Conservation (phyloP, 2,329 filamentous ascomycete genomes). For the Fulvia fulva region DNA sequence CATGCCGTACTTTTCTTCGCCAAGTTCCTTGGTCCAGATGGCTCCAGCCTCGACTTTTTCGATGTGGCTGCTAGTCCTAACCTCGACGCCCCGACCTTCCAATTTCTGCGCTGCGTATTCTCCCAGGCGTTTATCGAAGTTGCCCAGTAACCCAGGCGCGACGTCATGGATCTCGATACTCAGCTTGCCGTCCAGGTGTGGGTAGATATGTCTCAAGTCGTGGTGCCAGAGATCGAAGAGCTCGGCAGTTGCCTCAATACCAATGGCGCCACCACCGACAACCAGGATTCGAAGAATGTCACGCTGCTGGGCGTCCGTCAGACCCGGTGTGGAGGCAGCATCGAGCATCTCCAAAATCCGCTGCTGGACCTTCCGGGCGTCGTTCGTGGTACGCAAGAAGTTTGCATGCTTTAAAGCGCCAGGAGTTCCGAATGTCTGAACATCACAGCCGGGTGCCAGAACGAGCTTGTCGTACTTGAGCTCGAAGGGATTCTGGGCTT, state of each 20-base stretch:
- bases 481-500: slow-evolving; percentile 34
- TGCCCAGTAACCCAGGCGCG: slow-evolving; percentile 39
- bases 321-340: slow-evolving; percentile 33
- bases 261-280: slow-evolving; percentile 42
- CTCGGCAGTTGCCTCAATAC: slow-evolving; percentile 44
- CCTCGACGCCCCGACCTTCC: slow-evolving; percentile 35
- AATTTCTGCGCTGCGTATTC: slow-evolving; percentile 42
- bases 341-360: slow-evolving; percentile 37
- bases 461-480: slow-evolving; percentile 43
- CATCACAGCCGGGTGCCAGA: slow-evolving; percentile 42
- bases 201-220: slow-evolving; percentile 39
- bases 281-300: slow-evolving; percentile 38
- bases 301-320: slow-evolving; percentile 28
- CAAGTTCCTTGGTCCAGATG: slow-evolving; percentile 36
- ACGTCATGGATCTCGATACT: slow-evolving; percentile 45
- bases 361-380: slow-evolving; percentile 35
- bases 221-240: slow-evolving; percentile 41
- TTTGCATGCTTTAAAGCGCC: slow-evolving; percentile 39
- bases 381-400: slow-evolving; percentile 37
- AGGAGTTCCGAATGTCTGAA: slow-evolving; percentile 40
- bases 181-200: slow-evolving; percentile 38
- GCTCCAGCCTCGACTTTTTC: slow-evolving; percentile 34
- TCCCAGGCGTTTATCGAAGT: slow-evolving; percentile 40
- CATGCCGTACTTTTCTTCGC: slow-evolving; percentile 36
- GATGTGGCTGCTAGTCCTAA: slow-evolving; percentile 39